Evolutionary conservation across 2,329 filamentous ascomycete species (phyloP), one percentile per base, ranked within the genome.

Genomic region (Dothideomycetidae sp.): DNA sequence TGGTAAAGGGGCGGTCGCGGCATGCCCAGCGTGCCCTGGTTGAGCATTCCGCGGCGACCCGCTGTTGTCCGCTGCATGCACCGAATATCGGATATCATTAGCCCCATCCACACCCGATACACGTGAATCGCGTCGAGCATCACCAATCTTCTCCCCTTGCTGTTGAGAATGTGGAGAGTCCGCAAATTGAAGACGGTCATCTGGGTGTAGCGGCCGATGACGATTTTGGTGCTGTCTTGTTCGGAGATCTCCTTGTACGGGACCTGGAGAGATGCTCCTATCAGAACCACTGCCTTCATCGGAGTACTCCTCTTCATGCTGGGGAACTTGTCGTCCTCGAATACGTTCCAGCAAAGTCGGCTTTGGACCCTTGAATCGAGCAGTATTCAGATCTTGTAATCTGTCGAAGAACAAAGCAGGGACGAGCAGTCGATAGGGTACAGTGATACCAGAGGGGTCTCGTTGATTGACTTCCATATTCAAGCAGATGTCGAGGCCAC

Each of bases 401-500:
- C 54, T 55, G 12, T 53, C 44, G 35, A 64, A 75, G 49, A 60
- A 60, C 36, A 98, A 62, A 37, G 75, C 74, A 9, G 92, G 90
- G 4, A 98, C 78, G 2, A 96, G 68, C 4, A 98, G 62, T 28
- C 84, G 70, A 56, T 98, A 98, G 5, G 85, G 83, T 35, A 75
- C 73, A 1, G 90, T 98, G 45, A 83, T 84, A 10, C 90, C 92
- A 0, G 81, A 71, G 1, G 90, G 88, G 49, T 98, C 85, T 44
- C 74, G 75, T 31, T 81, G 72, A 49, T 79, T 85, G 43, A 94
- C 75, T 60, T 98, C 90, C 44, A 93, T 75, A 49, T 94, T 93
- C 30, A 98, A 60, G 35, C 75, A 81, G 23, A 98, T 78, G 46
- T 94, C 85, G 7, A 98, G 64, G 0, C 84, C 85, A 18, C 79